Conservation (phyloP, 106 monocot genomes). For the Cymbidium sinense region DNA sequence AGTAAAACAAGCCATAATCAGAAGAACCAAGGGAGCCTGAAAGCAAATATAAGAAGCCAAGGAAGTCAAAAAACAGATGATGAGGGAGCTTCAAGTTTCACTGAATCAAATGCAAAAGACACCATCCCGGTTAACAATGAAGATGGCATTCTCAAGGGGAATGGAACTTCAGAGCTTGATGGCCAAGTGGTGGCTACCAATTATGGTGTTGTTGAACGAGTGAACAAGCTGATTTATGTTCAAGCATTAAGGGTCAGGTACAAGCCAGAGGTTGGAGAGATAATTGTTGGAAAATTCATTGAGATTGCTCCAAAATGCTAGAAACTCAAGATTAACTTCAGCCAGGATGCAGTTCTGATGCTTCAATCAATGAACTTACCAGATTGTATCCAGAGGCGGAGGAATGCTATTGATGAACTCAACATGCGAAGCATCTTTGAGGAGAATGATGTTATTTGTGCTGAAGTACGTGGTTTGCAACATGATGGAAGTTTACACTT, state of each 20-base stretch:
- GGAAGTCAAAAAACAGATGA: no score
- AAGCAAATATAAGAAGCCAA: no score
- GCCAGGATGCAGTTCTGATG: conserved; percentile 92
- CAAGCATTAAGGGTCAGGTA: conserved; percentile 67
- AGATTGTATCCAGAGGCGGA: conserved; percentile 83
- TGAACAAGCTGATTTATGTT: no score
- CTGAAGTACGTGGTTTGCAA: no score
- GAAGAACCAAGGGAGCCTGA: not conserved
- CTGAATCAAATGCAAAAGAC: conserved; percentile 78
- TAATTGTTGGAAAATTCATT: conserved; percentile 86
- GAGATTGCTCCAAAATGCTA: conserved; percentile 91
- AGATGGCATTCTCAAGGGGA: conserved; percentile 93
- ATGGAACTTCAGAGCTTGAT: no score
- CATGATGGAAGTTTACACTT: no score
- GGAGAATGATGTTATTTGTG: conserved; percentile 97
- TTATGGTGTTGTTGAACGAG: no score
- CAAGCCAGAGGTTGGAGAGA: conserved; percentile 91
- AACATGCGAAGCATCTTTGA: conserved; percentile 97
- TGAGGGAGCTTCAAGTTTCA: conserved; percentile 40
- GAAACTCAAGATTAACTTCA: conserved; percentile 89
- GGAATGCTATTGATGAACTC: conserved; percentile 97
- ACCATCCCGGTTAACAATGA: conserved; percentile 74
- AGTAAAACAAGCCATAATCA: not conserved
- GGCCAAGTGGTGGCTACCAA: no score
- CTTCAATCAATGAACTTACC: conserved; percentile 96